Evolutionary conservation across 495 filamentous ascomycete genomes (phyloP), one percentile per base, ranked within the genome.

Genomic region (Podospora didyma): DNA sequence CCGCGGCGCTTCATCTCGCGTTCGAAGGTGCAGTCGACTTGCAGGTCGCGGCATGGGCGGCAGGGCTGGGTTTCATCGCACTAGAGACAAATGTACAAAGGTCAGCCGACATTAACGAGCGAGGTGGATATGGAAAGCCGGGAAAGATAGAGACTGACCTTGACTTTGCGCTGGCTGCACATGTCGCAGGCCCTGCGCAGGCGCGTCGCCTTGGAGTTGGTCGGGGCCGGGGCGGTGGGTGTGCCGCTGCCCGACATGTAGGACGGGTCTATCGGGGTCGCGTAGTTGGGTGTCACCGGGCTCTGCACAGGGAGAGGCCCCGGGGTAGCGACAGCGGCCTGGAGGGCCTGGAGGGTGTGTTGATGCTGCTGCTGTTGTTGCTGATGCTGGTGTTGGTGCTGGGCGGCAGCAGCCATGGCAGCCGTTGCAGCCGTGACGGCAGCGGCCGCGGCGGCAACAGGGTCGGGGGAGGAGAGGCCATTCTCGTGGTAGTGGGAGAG

Each of bases 1-100:
- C 91, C 91, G 56, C 91, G 84, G 17, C 91, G 82, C 57, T 88
- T 84, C 70, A 86, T 91, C 35, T 86, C 86, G 54, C 91, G 73
- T 46, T 87, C 77, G 70, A 89, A 92, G 46, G 89, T 95, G 70
- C 91, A 96, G 37, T 89, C 87, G 23, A 95, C 90, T 46, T 87
- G 82, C 55, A 96, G 79, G 46, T 85, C 83, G 51, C 79, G 78
- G 69, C 91, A 96, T 31, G 89, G 87, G 58, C 84, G 81, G 75
- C 91, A 96, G 9, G 90, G 89, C 12, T 87, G 87, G 39, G 76
- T 76, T 62, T 89, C 88, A 68, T 96, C 89, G 72, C 90, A 96
- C 88, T 94, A 21, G 2, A 23, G 31, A 7, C n/a, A n/a, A n/a
- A n/a, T n/a, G n/a, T n/a, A n/a, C n/a, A n/a, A n/a, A n/a, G n/a